Evolutionary conservation across 1,284 basidiomycete species (phyloP).

Genomic region (Pseudozyma tsukubaensis): DNA sequence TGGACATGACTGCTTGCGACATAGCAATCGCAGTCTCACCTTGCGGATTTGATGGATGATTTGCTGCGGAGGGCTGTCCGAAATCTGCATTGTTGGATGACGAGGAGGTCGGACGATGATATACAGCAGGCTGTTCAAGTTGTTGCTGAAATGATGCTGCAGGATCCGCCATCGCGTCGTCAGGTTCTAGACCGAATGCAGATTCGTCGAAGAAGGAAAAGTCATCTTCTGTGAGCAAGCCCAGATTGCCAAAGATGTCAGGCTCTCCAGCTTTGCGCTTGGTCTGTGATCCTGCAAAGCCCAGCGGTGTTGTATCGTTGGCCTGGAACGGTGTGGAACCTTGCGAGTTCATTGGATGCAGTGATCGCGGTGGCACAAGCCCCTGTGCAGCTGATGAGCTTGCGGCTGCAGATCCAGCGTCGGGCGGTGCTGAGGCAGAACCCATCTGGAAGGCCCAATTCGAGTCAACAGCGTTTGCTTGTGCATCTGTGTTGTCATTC

Average conservation of each 20-base stretch:
- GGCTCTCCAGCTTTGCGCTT: conserved; percentile 42
- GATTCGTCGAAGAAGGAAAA: conserved; percentile 64
- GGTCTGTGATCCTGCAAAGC: conserved; percentile 12
- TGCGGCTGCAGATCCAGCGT: conserved; percentile 3
- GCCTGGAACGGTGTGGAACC: conserved; percentile 20
- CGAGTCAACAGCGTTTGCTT: background rate
- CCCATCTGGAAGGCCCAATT: conserved; percentile 15
- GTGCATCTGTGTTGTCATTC: background rate
- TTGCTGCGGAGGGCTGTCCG: background rate
- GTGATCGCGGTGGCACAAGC: too few species aligned
- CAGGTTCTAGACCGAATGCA: conserved; percentile 35
- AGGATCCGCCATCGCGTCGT: background rate
- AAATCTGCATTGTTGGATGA: conserved; percentile 4
- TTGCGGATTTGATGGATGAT: background rate
- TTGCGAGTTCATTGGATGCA: conserved; percentile 7
- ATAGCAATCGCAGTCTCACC: background rate
- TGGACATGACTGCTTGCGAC: conserved; percentile 8
- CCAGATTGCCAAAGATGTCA: conserved; percentile 48
- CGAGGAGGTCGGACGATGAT: background rate
- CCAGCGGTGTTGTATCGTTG: conserved; percentile 8
- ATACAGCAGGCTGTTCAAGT: conserved; percentile 2
- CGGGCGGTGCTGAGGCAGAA: conserved; percentile 3
- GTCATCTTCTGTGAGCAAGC: conserved; percentile 62
- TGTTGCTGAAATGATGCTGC: conserved; percentile 6
- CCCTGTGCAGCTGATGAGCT: conserved; percentile 12